Percentiles rank a stretch among this genome's conserved stretches.
Evolutionary conservation across 768 basidiomycete species (phyloP).

Genomic region (Gymnopilus dilepis): DNA sequence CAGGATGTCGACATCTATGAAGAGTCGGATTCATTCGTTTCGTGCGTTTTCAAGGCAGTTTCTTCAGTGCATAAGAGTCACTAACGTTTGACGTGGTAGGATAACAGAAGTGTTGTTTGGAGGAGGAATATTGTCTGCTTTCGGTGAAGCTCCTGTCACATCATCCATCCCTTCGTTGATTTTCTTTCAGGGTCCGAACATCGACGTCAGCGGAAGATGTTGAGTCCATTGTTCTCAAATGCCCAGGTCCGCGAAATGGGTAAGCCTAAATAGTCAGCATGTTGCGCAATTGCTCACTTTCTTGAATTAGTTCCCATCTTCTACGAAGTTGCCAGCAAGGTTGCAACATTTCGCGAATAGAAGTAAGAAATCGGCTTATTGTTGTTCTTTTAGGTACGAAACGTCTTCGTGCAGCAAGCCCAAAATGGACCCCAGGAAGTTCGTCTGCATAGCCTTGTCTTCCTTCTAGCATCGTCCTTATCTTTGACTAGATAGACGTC

Average conservation of each 20-base stretch:
- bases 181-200: conserved; percentile 45
- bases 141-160: conserved; percentile 21
- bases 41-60: conserved; percentile 24
- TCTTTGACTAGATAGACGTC: conserved; percentile 42
- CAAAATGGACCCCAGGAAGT: conserved; percentile 37
- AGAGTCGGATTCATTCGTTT: conserved; percentile 31
- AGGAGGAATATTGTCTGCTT: conserved; percentile 30
- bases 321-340: conserved; percentile 36
- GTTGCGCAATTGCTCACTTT: not conserved
- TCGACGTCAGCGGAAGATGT: conserved; percentile 46
- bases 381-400: conserved; percentile 30
- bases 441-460: conserved; percentile 3
- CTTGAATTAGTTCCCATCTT: conserved; percentile 39
- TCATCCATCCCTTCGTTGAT: not conserved
- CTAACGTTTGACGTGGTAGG: not conserved
- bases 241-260: conserved; percentile 44
- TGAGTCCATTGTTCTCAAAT: conserved; percentile 50
- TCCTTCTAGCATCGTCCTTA: no score
- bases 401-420: conserved; percentile 31
- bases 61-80: not conserved
- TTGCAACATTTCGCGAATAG: conserved; percentile 3
- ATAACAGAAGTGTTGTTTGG: conserved; percentile 27
- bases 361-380: not conserved
- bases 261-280: conserved; percentile 7
- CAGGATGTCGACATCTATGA: conserved; percentile 39